Base-by-base conservation (phyloP, 495 filamentous ascomycete species). In the Hypoxylon rickii region DNA sequence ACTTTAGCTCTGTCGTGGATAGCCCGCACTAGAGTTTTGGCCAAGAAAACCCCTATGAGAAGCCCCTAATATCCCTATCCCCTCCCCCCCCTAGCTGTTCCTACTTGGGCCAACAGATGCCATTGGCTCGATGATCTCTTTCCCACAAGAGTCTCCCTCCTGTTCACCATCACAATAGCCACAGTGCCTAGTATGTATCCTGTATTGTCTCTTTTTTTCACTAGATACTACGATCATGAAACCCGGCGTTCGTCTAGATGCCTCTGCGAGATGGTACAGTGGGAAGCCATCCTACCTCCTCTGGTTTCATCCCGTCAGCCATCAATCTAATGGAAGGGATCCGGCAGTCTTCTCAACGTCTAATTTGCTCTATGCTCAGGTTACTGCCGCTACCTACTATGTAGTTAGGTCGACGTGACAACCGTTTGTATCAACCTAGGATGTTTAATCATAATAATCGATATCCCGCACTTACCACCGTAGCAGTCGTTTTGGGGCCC, bases 21-120 rank as follows among this genome's bases (percentile, higher is more conserved):
- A 38, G 59, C 58, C n/a, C 53, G 54, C 59, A 63, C 54, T 21
- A 63, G 59, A 63, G 59, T 63, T 63, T 63, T 52, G 54, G 59
- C 59, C 59, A 63, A 63, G 59, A 63, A 38, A 40, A n/a, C 44
- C 48, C 54, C 50, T 18, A 63, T 58, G 59, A 63, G 32, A 40
- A n/a, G 38, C 48, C 54, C 50, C 16, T 24, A 11, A 15, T 3
- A 3, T 7, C 32, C 3, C 15, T 51, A 51, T 40, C 13, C 40
- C 36, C n/a, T 56, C 44, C 40, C 10, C 3, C 18, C 34, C 37
- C n/a, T n/a, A n/a, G n/a, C n/a, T n/a, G n/a, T n/a, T n/a, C n/a
- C n/a, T n/a, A n/a, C n/a, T n/a, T n/a, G n/a, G n/a, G n/a, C n/a
- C n/a, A n/a, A n/a, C n/a, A n/a, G n/a, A 59, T 58, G 52, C 48